Evolutionary conservation across 345 rosid species (phyloP).

Genomic region (Boechera stricta): DNA sequence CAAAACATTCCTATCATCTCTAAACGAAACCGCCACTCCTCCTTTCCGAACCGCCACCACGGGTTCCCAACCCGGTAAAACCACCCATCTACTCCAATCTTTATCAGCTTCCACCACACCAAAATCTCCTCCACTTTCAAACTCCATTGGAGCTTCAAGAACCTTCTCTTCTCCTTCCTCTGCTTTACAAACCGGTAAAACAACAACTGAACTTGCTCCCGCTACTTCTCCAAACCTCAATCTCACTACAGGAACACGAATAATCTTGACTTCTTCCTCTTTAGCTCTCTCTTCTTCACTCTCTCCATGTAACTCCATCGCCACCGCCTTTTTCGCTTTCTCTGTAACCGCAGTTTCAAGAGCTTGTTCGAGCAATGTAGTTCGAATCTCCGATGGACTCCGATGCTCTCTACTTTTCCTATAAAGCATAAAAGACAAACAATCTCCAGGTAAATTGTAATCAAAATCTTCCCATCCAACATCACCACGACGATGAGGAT

Average conservation of each 20-base stretch:
- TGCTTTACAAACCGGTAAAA: conserved; percentile 74
- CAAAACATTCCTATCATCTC: conserved; percentile 63
- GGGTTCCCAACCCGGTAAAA: conserved; percentile 78
- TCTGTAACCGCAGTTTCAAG: conserved; percentile 68
- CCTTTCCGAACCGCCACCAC: conserved; percentile 53
- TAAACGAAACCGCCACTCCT: conserved; percentile 77
- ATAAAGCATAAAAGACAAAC: conserved; percentile 74
- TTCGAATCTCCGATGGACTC: conserved; percentile 59
- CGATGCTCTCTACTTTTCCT: conserved; percentile 71
- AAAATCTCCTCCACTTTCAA: conserved; percentile 65
- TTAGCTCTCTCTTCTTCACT: conserved; percentile 36
- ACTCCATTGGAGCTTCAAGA: conserved; percentile 68
- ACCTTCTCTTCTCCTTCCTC: conserved; percentile 60
- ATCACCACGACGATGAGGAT: conserved; percentile 74
- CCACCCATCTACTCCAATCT: conserved; percentile 91
- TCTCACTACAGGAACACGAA: conserved; percentile 78
- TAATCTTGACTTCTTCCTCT: conserved; percentile 41
- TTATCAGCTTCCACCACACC: conserved; percentile 83
- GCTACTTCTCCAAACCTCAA: conserved; percentile 83
- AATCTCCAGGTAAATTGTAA: conserved; percentile 73
- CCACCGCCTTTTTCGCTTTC: conserved; percentile 56
- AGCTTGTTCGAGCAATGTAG: conserved; percentile 60
- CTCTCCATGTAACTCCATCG: conserved; percentile 56
- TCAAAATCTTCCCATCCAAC: conserved; percentile 63
- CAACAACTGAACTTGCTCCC: conserved; percentile 67